These are phyloP conservation scores for Chloroidium sp. DNA, from an alignment of 163 green algal species.

Conservation along the genomic window DNA sequence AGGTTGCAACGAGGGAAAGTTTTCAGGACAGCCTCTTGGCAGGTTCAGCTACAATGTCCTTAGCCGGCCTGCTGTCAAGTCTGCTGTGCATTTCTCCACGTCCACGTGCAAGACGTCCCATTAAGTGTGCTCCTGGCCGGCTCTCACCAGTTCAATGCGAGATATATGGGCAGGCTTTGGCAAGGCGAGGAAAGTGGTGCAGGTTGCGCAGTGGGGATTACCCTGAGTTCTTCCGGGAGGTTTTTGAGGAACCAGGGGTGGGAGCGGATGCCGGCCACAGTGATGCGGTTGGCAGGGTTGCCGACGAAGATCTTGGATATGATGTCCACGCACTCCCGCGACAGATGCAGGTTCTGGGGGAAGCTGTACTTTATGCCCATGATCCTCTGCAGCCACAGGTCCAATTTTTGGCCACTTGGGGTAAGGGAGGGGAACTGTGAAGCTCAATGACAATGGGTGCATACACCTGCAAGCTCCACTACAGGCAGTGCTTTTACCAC, in stretches of 20 bases:
- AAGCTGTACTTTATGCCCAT: slow-evolving; percentile 88
- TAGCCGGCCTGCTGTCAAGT: no score
- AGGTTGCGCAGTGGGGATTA: slow-evolving; percentile 12
- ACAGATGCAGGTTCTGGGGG: slow-evolving; percentile 70
- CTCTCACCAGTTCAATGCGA: background rate
- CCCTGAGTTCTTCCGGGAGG: slow-evolving; percentile 69
- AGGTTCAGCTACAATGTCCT: no score
- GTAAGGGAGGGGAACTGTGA: no score
- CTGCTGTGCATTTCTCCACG: no score
- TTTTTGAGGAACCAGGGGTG: slow-evolving; percentile 92
- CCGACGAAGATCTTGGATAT: slow-evolving; percentile 87
- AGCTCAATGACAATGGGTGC: no score
- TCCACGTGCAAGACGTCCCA: no score
- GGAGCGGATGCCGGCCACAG: slow-evolving; percentile 69
- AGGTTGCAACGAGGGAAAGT: background rate
- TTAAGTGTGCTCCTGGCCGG: background rate
- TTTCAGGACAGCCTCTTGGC: no score
- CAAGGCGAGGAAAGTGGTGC: background rate
- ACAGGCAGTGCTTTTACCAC: no score
- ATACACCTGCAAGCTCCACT: no score
- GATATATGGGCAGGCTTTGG: background rate
- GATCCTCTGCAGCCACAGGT: slow-evolving; percentile 66
- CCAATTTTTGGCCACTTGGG: no score
- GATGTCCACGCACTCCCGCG: slow-evolving; percentile 82
- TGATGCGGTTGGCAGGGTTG: slow-evolving; percentile 75